Percentiles rank a stretch among this genome's conserved stretches.
phyloP scores from a whole-genome alignment of 2,329 filamentous ascomycete species.

The Gliomastix tumulicola region DNA sequence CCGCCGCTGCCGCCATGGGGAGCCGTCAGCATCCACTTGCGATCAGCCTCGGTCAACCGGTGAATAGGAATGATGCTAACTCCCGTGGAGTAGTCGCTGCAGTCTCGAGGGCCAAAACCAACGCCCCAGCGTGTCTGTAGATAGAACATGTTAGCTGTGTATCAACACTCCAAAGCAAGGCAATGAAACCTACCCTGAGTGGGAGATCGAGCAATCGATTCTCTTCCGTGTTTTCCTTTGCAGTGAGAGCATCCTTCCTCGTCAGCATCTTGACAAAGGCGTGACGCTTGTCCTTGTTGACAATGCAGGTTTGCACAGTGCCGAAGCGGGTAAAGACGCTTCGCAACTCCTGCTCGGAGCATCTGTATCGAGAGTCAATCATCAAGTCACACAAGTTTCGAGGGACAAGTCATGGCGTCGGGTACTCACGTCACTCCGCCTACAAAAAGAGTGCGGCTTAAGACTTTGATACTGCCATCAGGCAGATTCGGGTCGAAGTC shows the following conservation, averaged over 20 bases:
- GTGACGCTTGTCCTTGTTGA: conserved; percentile 96
- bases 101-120: conserved; percentile 92
- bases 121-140: conserved; percentile 88
- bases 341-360: conserved; percentile 75
- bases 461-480: conserved; percentile 77
- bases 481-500: conserved; percentile 72
- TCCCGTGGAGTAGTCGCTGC: conserved; percentile 89
- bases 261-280: conserved; percentile 99
- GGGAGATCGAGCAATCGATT: conserved; percentile 65
- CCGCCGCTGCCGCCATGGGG: conserved; percentile 92
- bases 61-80: conserved; percentile 90
- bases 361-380: conserved; percentile 32
- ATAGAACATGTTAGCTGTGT: conserved; percentile 12
- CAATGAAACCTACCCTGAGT: conserved; percentile 52
- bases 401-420: conserved; percentile 1
- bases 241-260: conserved; percentile 73
- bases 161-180: not conserved
- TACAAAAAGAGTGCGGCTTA: conserved; percentile 93
- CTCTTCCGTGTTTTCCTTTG: conserved; percentile 83
- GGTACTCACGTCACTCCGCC: conserved; percentile 79
- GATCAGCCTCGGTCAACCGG: conserved; percentile 89
- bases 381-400: too few species aligned
- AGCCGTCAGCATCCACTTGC: conserved; percentile 94
- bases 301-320: conserved; percentile 91
- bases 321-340: conserved; percentile 76